Percentiles rank a stretch among this genome's conserved stretches.
These are phyloP conservation scores for Pyrenopolyporus hunteri DNA, from an alignment of 495 filamentous ascomycete species.

Conservation along the genomic window DNA sequence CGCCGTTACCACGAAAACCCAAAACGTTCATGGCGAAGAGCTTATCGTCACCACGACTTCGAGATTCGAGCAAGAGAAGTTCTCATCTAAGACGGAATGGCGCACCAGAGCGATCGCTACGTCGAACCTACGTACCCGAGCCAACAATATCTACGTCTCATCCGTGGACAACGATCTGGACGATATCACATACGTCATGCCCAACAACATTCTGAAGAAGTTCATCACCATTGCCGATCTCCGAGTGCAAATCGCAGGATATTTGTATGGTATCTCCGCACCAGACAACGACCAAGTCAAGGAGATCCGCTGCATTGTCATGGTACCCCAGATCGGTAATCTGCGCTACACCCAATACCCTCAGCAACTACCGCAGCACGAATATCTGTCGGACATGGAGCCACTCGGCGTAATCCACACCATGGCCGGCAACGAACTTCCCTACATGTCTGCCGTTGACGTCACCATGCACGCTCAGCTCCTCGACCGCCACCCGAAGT, in stretches of 20 bases:
- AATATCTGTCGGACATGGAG: constrained; percentile 85
- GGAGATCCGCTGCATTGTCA: constrained; percentile 93
- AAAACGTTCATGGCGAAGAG: constrained; percentile 96
- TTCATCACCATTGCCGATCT: constrained; percentile 99
- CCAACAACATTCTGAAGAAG: constrained; percentile 96
- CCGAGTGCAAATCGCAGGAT: constrained; percentile 93
- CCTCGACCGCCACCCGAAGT: constrained; percentile 79
- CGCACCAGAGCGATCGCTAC: constrained; percentile 95
- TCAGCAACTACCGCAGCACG: constrained; percentile 90
- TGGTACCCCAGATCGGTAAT: constrained; percentile 96
- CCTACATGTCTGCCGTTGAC: constrained; percentile 93
- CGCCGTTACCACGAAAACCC: constrained; percentile 96
- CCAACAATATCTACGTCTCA: constrained; percentile 99
- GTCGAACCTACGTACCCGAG: constrained; percentile 89
- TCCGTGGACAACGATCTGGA: constrained; percentile 85
- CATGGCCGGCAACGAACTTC: constrained; percentile 89
- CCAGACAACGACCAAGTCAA: constrained; percentile 96
- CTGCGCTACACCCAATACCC: constrained; percentile 90
- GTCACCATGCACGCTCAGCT: constrained; percentile 91
- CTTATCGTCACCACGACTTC: constrained; percentile 98
- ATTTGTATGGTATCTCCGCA: constrained; percentile 91
- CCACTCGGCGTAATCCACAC: constrained; percentile 97
- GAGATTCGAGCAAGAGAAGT: constrained; percentile 94
- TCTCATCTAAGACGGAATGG: constrained; percentile 99
- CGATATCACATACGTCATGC: constrained; percentile 94